These are phyloP conservation scores for Prunus mume DNA, from an alignment of 306 rosid species.

Conservation along the genomic window DNA sequence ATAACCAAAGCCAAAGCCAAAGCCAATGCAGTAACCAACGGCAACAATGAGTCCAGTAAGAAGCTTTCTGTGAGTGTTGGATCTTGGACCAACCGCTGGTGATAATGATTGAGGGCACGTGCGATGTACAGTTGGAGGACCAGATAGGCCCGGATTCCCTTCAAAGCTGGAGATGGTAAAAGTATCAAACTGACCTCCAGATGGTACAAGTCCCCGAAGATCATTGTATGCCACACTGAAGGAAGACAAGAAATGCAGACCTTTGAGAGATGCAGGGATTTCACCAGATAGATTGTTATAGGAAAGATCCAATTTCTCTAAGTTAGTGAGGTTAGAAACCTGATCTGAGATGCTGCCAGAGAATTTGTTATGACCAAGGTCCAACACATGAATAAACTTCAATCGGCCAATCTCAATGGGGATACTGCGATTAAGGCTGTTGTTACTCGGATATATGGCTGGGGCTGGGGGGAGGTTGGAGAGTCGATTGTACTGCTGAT, in stretches of 20 bases:
- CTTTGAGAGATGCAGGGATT: background rate
- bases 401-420: background rate
- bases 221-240: slow-evolving; percentile 4
- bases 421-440: background rate
- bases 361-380: background rate
- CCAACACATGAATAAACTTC: background rate
- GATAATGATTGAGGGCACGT: background rate
- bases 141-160: background rate
- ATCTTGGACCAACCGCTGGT: background rate
- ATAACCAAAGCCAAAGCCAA: background rate
- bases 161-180: background rate
- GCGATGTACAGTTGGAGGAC: background rate
- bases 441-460: background rate
- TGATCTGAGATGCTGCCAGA: background rate
- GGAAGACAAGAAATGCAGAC: background rate
- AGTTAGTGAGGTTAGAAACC: background rate
- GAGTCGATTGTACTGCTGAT: background rate
- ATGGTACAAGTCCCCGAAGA: background rate
- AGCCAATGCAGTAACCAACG: too few relatives aligned
- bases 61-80: background rate
- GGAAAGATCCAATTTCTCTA: background rate
- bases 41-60: background rate
- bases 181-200: background rate
- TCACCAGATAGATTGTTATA: background rate
- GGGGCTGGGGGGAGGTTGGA: background rate